Evolutionary conservation across 129 eudicot genomes (phyloP), one percentile per base, ranked within the genome.

Genomic region (Sambucus nigra): DNA sequence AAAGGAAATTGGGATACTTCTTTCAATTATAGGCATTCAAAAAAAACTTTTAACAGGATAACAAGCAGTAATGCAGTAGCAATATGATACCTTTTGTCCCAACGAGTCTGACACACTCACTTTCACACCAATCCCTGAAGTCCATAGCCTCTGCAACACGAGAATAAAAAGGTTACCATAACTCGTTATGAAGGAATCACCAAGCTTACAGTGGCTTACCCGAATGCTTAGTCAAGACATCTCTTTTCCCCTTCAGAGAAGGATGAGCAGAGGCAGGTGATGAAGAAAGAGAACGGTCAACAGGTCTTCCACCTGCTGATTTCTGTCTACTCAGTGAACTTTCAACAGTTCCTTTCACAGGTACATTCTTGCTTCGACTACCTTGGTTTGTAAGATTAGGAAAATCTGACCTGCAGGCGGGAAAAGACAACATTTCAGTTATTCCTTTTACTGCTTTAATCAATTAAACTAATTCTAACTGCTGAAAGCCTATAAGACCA

Each of bases 121-220:
- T 82, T 69, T 82, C 82, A 40, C 99, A 92, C 99, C 99, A 92
- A 24, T 80, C 81, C 65, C 85, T 79, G 73, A 92, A 92, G 60
- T 82, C 95, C 79, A 70, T 54, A 11, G 99, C 99, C 65, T 92
- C 99, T 92, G 84, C 66, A 74, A 45, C 33, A 45, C 11, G 50
- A 28, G 4, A 0, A 25, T 1, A 35, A 13, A 17, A 42, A 50
- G 20, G 39, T 58, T 23, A 12, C 5, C 17, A 21, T 58, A 15
- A 12, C n/a, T 7, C 18, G n/a, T 23, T 14, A 21, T 24, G n/a
- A 24, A 41, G 3, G 9, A 16, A 57, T 5, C 14, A n/a, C 62
- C 21, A 17, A 24, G 50, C n/a, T 14, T 39, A 5, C 29, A 53
- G 26, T 22, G 51, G 48, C 38, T 28, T 73, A 86, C 99, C 96